These are phyloP conservation scores for Gossypium ekmanianum DNA, from an alignment of 345 rosid species.

Conservation along the genomic window DNA sequence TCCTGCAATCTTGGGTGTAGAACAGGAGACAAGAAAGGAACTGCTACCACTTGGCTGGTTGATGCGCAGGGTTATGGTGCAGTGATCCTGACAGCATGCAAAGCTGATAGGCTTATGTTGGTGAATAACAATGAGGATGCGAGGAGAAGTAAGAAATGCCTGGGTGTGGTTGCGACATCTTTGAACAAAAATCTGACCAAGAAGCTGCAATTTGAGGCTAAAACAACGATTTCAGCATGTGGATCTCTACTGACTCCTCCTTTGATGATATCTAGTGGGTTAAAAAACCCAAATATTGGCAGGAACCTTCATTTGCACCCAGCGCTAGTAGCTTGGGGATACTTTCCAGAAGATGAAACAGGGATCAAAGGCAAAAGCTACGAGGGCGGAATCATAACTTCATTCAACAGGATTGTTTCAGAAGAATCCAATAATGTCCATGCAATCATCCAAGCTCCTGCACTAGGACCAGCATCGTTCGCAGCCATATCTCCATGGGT, in stretches of 20 bases:
- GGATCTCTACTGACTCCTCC: slow-evolving; percentile 69
- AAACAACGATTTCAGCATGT: slow-evolving; percentile 56
- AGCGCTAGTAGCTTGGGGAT: slow-evolving; percentile 59
- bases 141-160: slow-evolving; percentile 34
- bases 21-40: slow-evolving; percentile 60
- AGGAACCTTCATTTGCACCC: slow-evolving; percentile 65
- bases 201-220: slow-evolving; percentile 56
- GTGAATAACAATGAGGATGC: slow-evolving; percentile 22
- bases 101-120: slow-evolving; percentile 48
- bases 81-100: slow-evolving; percentile 51
- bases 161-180: slow-evolving; percentile 50
- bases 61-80: slow-evolving; percentile 59
- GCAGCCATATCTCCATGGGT: slow-evolving; percentile 60
- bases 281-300: slow-evolving; percentile 53
- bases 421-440: slow-evolving; percentile 31
- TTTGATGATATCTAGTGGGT: slow-evolving; percentile 56
- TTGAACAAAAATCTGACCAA: slow-evolving; percentile 29
- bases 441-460: slow-evolving; percentile 55
- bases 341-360: slow-evolving; percentile 41
- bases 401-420: slow-evolving; percentile 43
- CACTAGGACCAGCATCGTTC: slow-evolving; percentile 57
- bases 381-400: slow-evolving; percentile 68
- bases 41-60: slow-evolving; percentile 59
- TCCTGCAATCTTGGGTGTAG: slow-evolving; percentile 57
- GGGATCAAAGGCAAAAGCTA: slow-evolving; percentile 34